Percentiles rank a stretch among this genome's conserved stretches.
Evolutionary conservation across 495 filamentous ascomycete species (phyloP).

Genomic region (Podospora appendiculata): DNA sequence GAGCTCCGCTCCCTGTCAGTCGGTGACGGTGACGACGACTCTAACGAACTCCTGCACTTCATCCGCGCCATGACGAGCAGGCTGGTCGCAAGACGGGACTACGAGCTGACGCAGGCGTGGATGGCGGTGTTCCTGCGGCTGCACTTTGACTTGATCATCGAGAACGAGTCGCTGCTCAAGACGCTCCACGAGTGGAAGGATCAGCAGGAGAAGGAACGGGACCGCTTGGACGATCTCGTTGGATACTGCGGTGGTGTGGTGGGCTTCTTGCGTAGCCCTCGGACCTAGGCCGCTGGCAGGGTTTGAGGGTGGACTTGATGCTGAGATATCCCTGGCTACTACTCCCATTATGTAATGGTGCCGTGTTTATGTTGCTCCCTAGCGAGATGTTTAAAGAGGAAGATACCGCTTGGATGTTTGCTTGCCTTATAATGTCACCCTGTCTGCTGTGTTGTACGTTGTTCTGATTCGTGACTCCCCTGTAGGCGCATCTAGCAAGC

Average conservation of each 20-base stretch:
- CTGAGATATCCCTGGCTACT: too few species aligned
- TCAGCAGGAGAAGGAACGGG: conserved; percentile 58
- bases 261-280: conserved; percentile 70
- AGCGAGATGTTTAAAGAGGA: too few species aligned
- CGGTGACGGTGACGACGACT: conserved; percentile 25
- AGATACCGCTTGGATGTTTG: too few species aligned
- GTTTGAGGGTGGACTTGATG: too few species aligned
- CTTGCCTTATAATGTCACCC: too few species aligned
- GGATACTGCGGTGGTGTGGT: conserved; percentile 85
- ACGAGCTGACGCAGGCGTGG: conserved; percentile 92
- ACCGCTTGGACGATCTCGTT: conserved; percentile 65
- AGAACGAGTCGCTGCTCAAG: conserved; percentile 30
- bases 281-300: conserved; percentile 21
- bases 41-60: conserved; percentile 53
- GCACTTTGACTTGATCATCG: conserved; percentile 50
- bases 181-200: conserved; percentile 57
- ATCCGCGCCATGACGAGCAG: conserved; percentile 65
- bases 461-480: too few species aligned
- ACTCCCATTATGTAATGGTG: too few species aligned
- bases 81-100: conserved; percentile 63
- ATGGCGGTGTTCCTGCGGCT: conserved; percentile 84
- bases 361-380: too few species aligned
- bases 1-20: conserved; percentile 74
- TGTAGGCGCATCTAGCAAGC: too few species aligned
- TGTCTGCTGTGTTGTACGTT: too few species aligned